Evolutionary conservation across 257 asterid genomes (phyloP), one percentile per base, ranked within the genome.

Genomic region (Solanum paucissectum): DNA sequence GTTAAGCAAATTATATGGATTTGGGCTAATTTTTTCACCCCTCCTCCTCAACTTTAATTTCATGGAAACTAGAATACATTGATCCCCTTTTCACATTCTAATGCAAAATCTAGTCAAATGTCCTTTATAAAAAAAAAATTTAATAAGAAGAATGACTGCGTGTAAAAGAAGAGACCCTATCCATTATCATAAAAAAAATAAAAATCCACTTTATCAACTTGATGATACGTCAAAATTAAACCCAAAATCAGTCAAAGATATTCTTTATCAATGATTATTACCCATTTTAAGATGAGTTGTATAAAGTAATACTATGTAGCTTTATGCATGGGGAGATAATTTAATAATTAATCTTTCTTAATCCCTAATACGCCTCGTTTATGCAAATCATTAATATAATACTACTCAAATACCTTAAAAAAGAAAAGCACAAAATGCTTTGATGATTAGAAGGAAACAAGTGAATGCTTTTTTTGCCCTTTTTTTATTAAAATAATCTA

Each of bases 351-450:
- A 84, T 62, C 62, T 34, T 33, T 60, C 13, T 23, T n/a, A 84
- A 36, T 34, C 84, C 62, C 21, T 49, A 38, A 25, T 49, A 40
- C 34, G 40, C 44, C 64, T 52, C 66, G 33, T 32, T 72, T 89
- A 68, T 5, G 72, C 32, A 9, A 40, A 83, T 34, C 33, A 36
- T 34, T 42, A 29, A 55, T 52, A 85, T 40, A 69, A 88, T 84
- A 44, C 52, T 6, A 36, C 73, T 90, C 71, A 89, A 89, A 87
- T 87, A 90, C 93, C 94, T 88, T 75, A 14, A 89, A 93, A 93
- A 92, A 92, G 90, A 89, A 93, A 94, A 92, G 93, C 94, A 94
- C 93, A 89, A 91, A 94, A 92, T 91, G 93, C 92, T 92, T 88
- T 94, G 92, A 92, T 91, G 92, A 93, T 82, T 46, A 55, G 60